A percentile compares a stretch with the other conserved stretches of the same genome.
Evolutionary conservation across 148 eudicot genomes (phyloP).

Genomic region (Vaccinium vitisidaea): DNA sequence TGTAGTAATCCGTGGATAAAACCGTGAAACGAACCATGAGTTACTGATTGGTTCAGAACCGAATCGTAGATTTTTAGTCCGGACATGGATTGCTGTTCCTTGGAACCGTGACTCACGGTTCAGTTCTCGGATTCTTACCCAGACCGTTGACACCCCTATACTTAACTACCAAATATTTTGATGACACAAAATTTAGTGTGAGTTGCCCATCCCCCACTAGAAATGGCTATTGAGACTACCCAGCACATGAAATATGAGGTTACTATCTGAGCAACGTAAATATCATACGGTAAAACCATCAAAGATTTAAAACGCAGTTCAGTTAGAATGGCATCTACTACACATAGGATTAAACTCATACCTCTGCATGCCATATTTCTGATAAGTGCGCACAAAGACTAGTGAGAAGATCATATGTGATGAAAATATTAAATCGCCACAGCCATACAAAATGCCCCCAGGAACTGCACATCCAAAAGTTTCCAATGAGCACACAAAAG

Average conservation of each 20-base stretch:
- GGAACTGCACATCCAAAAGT: conserved; percentile 63
- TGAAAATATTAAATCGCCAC: conserved; percentile 97
- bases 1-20: too few species aligned
- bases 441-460: conserved; percentile 76
- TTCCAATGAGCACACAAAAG: background rate
- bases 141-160: background rate
- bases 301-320: background rate
- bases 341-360: conserved; percentile 16
- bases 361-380: conserved; percentile 88
- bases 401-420: conserved; percentile 97
- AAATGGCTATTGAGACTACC: background rate
- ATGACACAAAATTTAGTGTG: background rate
- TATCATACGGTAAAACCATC: background rate
- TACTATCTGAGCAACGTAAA: background rate
- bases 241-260: background rate
- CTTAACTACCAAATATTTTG: background rate
- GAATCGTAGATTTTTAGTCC: too few species aligned
- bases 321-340: background rate
- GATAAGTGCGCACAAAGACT: conserved; percentile 88
- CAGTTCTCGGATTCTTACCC: too few species aligned
- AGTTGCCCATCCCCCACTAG: background rate
- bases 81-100: too few species aligned
- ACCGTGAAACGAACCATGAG: too few species aligned
- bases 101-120: too few species aligned
- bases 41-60: too few species aligned